phyloP scores from a whole-genome alignment of 306 rosid species.

The Inga leiocalycina region DNA sequence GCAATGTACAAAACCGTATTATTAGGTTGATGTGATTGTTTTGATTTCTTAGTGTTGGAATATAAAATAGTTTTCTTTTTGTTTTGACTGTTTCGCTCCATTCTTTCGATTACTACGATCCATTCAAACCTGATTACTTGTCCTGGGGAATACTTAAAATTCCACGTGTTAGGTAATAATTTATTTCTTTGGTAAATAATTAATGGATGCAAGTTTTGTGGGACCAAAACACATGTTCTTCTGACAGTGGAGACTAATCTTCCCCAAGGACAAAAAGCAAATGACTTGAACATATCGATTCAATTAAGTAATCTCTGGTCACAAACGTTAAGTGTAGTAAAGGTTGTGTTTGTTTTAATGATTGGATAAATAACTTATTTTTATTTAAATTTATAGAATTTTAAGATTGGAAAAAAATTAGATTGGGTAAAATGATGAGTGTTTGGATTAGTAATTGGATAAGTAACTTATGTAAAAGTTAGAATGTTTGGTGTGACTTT shows the following conservation, averaged over 20 bases:
- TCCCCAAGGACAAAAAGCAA: no score
- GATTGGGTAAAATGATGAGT: no score
- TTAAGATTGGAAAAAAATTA: no score
- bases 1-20: neutral
- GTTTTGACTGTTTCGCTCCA: neutral
- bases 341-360: no score
- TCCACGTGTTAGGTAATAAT: neutral
- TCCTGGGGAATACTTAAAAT: neutral
- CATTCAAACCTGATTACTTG: neutral
- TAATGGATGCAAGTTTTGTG: neutral
- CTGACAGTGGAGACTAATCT: neutral
- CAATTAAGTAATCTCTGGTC: no score
- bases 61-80: neutral
- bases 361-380: no score
- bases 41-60: neutral
- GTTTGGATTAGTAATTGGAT: no score
- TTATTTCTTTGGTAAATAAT: neutral
- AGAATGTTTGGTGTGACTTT: no score
- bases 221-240: neutral
- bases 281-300: no score
- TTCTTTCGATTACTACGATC: neutral
- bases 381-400: no score
- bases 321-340: no score
- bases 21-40: slow-evolving; percentile 7
- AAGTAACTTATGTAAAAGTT: no score